Evolutionary conservation across 2,329 filamentous ascomycete species (phyloP).

Genomic region (Neofusicoccum kwambonambiense): DNA sequence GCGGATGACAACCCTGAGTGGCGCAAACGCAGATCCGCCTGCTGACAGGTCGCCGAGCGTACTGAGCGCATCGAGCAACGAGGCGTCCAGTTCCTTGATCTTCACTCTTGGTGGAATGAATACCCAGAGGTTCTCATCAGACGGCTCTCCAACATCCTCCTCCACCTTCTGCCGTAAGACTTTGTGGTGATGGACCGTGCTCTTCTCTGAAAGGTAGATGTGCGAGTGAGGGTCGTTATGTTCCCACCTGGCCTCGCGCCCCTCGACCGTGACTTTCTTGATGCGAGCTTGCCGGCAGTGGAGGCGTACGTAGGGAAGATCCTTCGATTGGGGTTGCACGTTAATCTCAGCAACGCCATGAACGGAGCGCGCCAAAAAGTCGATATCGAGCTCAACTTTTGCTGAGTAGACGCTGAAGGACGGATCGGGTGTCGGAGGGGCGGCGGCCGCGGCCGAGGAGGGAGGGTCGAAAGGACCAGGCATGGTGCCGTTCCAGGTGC

Average conservation of each 20-base stretch:
- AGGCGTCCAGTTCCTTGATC: conserved; percentile 60
- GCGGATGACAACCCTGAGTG: conserved; percentile 68
- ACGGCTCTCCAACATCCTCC: conserved; percentile 50
- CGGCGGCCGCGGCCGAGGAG: conserved; percentile 25
- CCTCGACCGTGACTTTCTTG: conserved; percentile 50
- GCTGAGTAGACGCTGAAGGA: conserved; percentile 70
- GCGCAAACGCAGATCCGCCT: conserved; percentile 50
- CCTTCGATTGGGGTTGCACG: conserved; percentile 62
- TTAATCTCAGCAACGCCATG: conserved; percentile 79
- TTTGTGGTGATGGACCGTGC: conserved; percentile 72
- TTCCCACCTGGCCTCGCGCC: conserved; percentile 36
- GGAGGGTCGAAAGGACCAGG: conserved; percentile 29
- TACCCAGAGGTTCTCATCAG: conserved; percentile 59
- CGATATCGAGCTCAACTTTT: conserved; percentile 83
- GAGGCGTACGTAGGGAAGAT: conserved; percentile 56
- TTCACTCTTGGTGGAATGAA: conserved; percentile 59
- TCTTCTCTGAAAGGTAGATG: conserved; percentile 60
- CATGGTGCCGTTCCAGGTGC: conserved; percentile 18
- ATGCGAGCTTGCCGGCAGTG: conserved; percentile 64
- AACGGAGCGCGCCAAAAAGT: conserved; percentile 73
- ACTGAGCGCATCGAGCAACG: conserved; percentile 31
- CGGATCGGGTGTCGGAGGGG: conserved; percentile 3
- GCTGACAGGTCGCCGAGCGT: conserved; percentile 21
- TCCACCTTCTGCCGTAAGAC: conserved; percentile 68
- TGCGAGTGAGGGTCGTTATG: conserved; percentile 66